phyloP scores from a whole-genome alignment of 139 green algal genomes.

The Eudorina sp. region DNA sequence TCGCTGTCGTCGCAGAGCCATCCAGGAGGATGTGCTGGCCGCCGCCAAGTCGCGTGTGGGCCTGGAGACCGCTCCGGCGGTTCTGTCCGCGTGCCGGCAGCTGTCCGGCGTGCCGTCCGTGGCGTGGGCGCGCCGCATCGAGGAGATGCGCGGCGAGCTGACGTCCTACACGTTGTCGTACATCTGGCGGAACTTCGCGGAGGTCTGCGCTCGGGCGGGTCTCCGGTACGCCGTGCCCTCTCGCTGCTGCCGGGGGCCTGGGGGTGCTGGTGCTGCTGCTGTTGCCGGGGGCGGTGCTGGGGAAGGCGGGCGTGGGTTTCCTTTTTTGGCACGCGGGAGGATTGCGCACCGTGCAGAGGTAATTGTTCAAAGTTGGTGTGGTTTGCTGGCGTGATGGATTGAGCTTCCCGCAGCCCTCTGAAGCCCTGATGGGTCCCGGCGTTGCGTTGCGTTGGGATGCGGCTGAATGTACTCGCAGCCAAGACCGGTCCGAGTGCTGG shows the following conservation, averaged over 20 bases:
- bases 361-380: too few species aligned
- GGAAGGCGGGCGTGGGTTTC: too few species aligned
- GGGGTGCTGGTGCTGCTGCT: too few species aligned
- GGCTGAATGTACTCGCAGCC: not conserved
- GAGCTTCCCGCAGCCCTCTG: too few species aligned
- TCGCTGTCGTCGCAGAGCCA: not conserved
- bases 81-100: conserved; percentile 5
- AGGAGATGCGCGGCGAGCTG: conserved; percentile 21
- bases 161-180: not conserved
- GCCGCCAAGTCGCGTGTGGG: not conserved
- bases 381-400: too few species aligned
- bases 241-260: too few species aligned
- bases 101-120: conserved; percentile 26
- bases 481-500: conserved; percentile 42
- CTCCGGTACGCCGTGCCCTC: too few species aligned
- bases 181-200: conserved; percentile 2
- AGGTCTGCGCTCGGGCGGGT: conserved; percentile 1
- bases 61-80: not conserved
- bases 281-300: too few species aligned
- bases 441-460: not conserved
- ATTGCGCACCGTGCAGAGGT: too few species aligned
- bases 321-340: too few species aligned
- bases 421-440: too few species aligned
- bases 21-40: conserved; percentile 23
- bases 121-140: conserved; percentile 22